Conservation (phyloP, 208 protist genomes). For the Leishmania amazonensis region DNA sequence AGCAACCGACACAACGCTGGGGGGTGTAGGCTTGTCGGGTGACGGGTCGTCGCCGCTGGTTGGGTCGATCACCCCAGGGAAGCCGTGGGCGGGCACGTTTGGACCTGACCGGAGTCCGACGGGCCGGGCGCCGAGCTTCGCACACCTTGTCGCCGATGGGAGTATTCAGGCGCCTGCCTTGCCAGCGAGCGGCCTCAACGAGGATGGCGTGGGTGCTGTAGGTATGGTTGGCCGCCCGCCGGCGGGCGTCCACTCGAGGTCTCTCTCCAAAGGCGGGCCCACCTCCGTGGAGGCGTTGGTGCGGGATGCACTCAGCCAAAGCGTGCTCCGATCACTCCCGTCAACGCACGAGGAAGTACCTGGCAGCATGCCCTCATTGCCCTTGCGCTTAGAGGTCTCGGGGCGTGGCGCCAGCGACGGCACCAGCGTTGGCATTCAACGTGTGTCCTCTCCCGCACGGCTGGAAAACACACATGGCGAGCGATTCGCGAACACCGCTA, state of each 20-base stretch:
- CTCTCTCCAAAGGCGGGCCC: constrained; percentile 8
- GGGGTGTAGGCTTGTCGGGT: not conserved
- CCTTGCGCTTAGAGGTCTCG: constrained; percentile 3
- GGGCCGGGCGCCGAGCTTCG: constrained; percentile 1
- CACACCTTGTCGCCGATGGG: not conserved
- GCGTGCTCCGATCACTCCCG: constrained; percentile 46
- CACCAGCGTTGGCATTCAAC: not conserved
- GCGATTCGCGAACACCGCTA: not conserved
- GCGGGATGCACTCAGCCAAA: constrained; percentile 66
- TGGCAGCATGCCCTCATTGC: not conserved
- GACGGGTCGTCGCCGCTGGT: constrained; percentile 10
- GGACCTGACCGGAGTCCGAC: constrained; percentile 12
- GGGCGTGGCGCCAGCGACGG: not conserved
- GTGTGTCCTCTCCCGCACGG: not conserved
- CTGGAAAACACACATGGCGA: not conserved
- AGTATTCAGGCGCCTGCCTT: not conserved
- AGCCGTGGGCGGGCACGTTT: constrained; percentile 9
- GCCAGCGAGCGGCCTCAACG: not conserved
- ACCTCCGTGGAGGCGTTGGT: constrained; percentile 50
- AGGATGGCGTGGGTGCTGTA: not conserved
- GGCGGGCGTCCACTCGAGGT: not conserved
- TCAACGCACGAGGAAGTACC: constrained; percentile 27
- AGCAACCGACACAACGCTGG: not conserved
- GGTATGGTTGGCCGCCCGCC: not conserved
- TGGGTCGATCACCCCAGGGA: not conserved